These are phyloP conservation scores for Fusarium tanahbumbuense DNA, from an alignment of 2,329 filamentous ascomycete genomes.

Conservation along the genomic window DNA sequence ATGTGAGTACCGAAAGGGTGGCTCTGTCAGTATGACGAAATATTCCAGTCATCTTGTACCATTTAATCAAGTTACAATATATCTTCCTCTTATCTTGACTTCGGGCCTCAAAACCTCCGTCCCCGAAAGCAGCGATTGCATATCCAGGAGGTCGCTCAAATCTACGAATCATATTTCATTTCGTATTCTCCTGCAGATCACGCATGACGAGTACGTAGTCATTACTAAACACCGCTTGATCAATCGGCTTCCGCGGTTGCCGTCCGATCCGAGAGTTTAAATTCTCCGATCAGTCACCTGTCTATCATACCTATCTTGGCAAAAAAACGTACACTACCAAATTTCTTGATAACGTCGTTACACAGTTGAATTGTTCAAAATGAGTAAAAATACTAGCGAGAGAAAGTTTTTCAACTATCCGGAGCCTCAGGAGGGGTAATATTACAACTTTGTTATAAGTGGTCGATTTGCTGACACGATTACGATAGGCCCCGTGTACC, in stretches of 20 bases:
- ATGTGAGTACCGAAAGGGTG: not conserved
- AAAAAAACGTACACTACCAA: not conserved
- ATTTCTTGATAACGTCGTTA: not conserved
- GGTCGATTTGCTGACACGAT: slow-evolving; percentile 27
- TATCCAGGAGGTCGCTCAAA: not conserved
- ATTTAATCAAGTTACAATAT: not conserved
- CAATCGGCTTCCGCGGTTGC: slow-evolving; percentile 30
- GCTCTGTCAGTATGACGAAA: not conserved
- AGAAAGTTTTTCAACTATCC: slow-evolving; percentile 40
- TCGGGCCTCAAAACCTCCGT: not conserved
- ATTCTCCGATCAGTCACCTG: not conserved
- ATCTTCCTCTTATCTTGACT: not conserved
- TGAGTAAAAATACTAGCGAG: slow-evolving; percentile 12
- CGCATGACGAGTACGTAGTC: slow-evolving; percentile 21
- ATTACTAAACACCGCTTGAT: slow-evolving; percentile 19
- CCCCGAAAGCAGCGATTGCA: not conserved
- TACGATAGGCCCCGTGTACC: slow-evolving; percentile 32
- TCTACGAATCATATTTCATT: slow-evolving; percentile 5
- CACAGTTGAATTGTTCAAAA: not conserved
- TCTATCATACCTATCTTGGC: not conserved
- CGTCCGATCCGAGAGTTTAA: slow-evolving; percentile 27
- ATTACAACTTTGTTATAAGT: not conserved
- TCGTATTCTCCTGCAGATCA: slow-evolving; percentile 21
- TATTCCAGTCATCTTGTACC: not conserved
- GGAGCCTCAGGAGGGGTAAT: slow-evolving; percentile 35